phyloP scores from a whole-genome alignment of 768 basidiomycete genomes.

The Pulveroboletus sp. region DNA sequence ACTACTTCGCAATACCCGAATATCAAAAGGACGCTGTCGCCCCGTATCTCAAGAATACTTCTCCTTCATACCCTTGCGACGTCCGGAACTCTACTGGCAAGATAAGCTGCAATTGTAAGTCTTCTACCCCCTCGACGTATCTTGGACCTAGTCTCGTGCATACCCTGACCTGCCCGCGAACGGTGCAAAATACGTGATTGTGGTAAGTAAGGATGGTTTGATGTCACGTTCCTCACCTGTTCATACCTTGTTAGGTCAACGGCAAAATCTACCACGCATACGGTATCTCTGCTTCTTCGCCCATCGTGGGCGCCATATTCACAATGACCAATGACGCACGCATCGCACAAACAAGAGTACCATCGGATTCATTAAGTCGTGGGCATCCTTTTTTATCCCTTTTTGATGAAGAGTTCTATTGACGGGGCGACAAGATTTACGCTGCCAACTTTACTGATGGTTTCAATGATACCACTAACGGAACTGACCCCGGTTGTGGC shows the following conservation, averaged over 20 bases:
- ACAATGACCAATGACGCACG: slow-evolving; percentile 62
- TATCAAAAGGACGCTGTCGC: slow-evolving; percentile 52
- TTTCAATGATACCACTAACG: slow-evolving; percentile 50
- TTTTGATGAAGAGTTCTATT: slow-evolving; percentile 8
- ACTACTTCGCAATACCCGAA: slow-evolving; percentile 50
- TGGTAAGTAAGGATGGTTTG: slow-evolving; percentile 10
- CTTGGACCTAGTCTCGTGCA: slow-evolving; percentile 43
- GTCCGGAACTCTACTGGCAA: slow-evolving; percentile 48
- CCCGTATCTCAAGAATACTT: slow-evolving; percentile 40
- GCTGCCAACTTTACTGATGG: slow-evolving; percentile 34
- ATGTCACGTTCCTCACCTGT: slow-evolving; percentile 11
- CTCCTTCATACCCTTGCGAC: slow-evolving; percentile 38
- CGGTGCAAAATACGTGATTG: slow-evolving; percentile 36
- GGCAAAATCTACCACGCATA: slow-evolving; percentile 40
- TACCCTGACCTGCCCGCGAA: slow-evolving; percentile 63
- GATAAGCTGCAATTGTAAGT: slow-evolving; percentile 15
- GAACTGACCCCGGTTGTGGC: slow-evolving; percentile 46
- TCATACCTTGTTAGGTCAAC: slow-evolving; percentile 25
- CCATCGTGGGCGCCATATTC: slow-evolving; percentile 61
- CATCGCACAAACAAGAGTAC: slow-evolving; percentile 43
- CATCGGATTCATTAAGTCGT: slow-evolving; percentile 61
- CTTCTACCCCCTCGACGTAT: slow-evolving; percentile 7
- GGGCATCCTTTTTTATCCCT: slow-evolving; percentile 3
- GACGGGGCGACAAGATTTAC: slow-evolving; percentile 32
- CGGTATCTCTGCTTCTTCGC: slow-evolving; percentile 59